phyloP scores from a whole-genome alignment of 441 rosid species.

The Eruca vesicaria region DNA sequence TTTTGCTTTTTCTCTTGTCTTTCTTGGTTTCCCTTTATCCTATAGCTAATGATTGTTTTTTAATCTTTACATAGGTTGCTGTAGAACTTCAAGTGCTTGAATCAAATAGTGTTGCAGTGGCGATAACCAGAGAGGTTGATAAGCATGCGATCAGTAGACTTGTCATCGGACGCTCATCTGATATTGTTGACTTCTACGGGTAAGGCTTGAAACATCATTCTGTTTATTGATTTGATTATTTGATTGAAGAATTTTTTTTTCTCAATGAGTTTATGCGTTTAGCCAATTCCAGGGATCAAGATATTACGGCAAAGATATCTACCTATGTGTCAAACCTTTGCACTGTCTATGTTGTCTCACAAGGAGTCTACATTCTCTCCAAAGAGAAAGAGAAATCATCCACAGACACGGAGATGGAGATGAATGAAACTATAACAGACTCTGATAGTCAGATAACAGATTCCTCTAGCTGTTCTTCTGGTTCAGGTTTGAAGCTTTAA shows the following conservation, averaged over 20 bases:
- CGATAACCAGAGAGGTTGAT: slow-evolving; percentile 66
- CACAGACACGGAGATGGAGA: slow-evolving; percentile 58
- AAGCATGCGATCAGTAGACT: slow-evolving; percentile 53
- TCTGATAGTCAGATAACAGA: slow-evolving; percentile 39
- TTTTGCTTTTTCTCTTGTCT: slow-evolving; percentile 23
- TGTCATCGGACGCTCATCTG: slow-evolving; percentile 76
- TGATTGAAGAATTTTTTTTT: background rate
- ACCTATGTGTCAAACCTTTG: slow-evolving; percentile 56
- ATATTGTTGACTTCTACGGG: slow-evolving; percentile 47
- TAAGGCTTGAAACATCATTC: slow-evolving; percentile 15
- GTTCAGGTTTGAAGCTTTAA: slow-evolving; percentile 22
- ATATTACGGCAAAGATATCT: slow-evolving; percentile 62
- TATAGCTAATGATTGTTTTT: background rate
- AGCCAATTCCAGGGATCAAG: slow-evolving; percentile 45
- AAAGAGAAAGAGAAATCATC: slow-evolving; percentile 65
- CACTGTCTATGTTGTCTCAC: slow-evolving; percentile 73
- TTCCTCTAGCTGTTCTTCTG: slow-evolving; percentile 42
- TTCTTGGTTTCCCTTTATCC: slow-evolving; percentile 1
- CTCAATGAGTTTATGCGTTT: slow-evolving; percentile 8
- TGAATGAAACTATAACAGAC: slow-evolving; percentile 44
- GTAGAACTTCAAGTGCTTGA: slow-evolving; percentile 57
- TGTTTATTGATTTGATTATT: background rate
- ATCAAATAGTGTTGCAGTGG: slow-evolving; percentile 70
- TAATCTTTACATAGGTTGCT: slow-evolving; percentile 48
- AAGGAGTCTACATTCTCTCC: slow-evolving; percentile 55